Evolutionary conservation across 1,284 basidiomycete species (phyloP), one percentile per base, ranked within the genome.

Genomic region (Schizophyllum commune): DNA sequence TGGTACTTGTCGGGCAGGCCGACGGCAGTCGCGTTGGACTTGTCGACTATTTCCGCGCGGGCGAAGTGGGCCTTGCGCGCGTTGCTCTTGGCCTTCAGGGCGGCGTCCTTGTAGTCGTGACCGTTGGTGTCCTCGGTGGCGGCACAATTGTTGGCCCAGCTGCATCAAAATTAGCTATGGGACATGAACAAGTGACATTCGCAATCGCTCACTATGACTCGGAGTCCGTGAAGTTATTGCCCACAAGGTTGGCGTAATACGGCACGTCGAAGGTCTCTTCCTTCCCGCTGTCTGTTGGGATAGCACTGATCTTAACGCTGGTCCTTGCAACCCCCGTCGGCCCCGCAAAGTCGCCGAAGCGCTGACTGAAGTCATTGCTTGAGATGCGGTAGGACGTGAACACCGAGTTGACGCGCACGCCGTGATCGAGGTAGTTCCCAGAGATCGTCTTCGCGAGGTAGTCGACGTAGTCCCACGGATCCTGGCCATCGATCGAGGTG

Each of bases 371-470:
- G 32, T 64, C 69, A 0, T 71, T 75, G 19, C 70, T 75, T 1
- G 73, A 70, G 60, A 86, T 80, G 8, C 83, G 73, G 68, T 87
- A 86, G 67, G 82, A 83, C 47, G 78, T 81, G 71, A 84, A 83
- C 8, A 82, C 84, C 58, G 82, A 83, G 71, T 87, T 87, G 47
- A 86, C 81, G 59, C 84, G 79, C 53, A 86, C 79, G 51, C 81
- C 81, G 61, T 85, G 83, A 66, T 86, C 83, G 34, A 87, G 72
- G 67, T 82, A 86, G 69, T 85, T 86, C 8, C 85, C 83, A 1
- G 81, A 80, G 21, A 83, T 77, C 1, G 83, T 85, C 57, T 72
- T 73, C 3, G 85, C 84, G 59, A 86, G 79, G 52, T 72, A 66
- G 66, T 83, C 82, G 56, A 84, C 79, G 66, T 85, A 86, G 60